phyloP scores from a whole-genome alignment of 306 rosid genomes.

The Prunus mume region DNA sequence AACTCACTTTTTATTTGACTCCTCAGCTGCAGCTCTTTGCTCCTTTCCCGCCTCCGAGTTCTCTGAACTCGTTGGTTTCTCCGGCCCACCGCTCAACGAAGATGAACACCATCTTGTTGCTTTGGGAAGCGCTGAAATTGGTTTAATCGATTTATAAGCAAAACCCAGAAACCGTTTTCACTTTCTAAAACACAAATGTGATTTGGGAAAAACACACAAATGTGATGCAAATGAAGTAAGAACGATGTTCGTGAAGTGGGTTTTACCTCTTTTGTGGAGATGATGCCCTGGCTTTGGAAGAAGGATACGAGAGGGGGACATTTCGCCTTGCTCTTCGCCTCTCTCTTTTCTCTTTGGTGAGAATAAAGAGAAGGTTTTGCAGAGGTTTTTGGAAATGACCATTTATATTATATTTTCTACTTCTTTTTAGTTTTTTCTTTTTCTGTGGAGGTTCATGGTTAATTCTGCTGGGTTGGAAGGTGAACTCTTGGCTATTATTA shows the following conservation, averaged over 20 bases:
- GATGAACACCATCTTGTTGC: conserved; percentile 23
- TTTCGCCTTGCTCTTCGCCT: not conserved
- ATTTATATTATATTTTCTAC: not conserved
- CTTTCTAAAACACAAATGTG: conserved; percentile 1
- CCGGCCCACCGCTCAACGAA: not conserved
- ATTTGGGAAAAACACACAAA: not conserved
- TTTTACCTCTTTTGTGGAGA: conserved; percentile 15
- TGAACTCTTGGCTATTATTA: no score
- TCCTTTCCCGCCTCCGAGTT: not conserved
- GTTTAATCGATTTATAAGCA: not conserved
- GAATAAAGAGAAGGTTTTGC: not conserved
- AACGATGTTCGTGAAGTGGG: conserved; percentile 3
- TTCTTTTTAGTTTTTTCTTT: not conserved
- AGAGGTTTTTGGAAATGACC: conserved; percentile 15
- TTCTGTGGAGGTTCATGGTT: not conserved
- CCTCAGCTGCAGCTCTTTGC: not conserved
- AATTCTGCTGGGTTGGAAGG: no score
- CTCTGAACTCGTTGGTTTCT: not conserved
- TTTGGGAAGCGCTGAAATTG: conserved; percentile 11
- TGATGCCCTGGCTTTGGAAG: conserved; percentile 10
- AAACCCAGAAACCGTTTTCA: not conserved
- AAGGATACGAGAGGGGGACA: conserved; percentile 19
- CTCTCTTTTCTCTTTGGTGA: not conserved
- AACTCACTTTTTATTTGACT: conserved; percentile 20
- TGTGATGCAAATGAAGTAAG: not conserved